Evolutionary conservation across 163 green algal genomes (phyloP).

Genomic region (Chloromonas sp.): DNA sequence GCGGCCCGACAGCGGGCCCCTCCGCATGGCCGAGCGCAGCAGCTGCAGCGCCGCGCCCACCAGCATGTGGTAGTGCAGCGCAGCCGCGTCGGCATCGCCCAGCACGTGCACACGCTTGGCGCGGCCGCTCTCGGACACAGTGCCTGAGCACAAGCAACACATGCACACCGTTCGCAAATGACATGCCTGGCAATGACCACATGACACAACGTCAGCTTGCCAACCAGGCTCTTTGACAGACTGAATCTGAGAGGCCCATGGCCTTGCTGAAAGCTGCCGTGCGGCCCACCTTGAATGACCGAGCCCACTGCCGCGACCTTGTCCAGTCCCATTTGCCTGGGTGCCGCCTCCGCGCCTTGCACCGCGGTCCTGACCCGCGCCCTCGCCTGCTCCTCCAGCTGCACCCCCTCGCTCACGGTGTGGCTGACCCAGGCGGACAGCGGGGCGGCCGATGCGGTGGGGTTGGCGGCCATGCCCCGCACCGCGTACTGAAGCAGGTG

Average conservation of each 20-base stretch:
- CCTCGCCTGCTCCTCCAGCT: slow-evolving; percentile 52
- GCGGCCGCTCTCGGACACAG: slow-evolving; percentile 1
- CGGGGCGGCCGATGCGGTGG: slow-evolving; percentile 43
- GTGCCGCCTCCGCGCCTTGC: background rate
- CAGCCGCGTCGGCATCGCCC: slow-evolving; percentile 11
- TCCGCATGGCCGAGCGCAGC: slow-evolving; percentile 40
- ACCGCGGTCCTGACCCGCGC: slow-evolving; percentile 36
- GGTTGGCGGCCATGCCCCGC: slow-evolving; percentile 68
- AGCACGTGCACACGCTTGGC: background rate
- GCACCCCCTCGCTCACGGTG: slow-evolving; percentile 48
- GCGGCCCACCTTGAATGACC: slow-evolving; percentile 8
- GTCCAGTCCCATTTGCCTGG: background rate
- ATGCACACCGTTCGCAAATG: too few species aligned
- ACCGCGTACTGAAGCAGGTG: slow-evolving; percentile 67
- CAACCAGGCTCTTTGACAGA: too few species aligned
- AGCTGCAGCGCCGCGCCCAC: slow-evolving; percentile 68
- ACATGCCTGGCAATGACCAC: too few species aligned
- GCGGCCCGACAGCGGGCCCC: background rate
- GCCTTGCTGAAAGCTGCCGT: too few species aligned
- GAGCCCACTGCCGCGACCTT: slow-evolving; percentile 3
- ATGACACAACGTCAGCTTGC: too few species aligned
- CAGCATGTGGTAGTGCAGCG: slow-evolving; percentile 53
- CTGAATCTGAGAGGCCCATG: too few species aligned
- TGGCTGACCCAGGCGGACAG: slow-evolving; percentile 62
- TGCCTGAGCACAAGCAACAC: background rate